A percentile compares a stretch with the other conserved stretches of the same genome.
Conservation (phyloP, 495 filamentous ascomycete genomes). For the Entonaema liquescens region DNA sequence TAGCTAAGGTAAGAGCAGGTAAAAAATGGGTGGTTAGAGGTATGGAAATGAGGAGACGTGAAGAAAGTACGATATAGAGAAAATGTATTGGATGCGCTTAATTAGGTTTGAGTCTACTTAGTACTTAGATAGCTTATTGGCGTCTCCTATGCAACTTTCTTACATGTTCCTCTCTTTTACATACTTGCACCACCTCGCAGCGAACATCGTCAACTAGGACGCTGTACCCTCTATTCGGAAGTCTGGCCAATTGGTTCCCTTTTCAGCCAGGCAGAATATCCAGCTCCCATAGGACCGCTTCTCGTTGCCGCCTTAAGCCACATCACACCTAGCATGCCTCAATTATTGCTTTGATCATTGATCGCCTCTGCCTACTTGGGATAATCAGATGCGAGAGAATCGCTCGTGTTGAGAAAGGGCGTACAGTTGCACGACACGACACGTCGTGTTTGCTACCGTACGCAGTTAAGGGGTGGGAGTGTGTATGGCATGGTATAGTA, state of each 20-base stretch:
- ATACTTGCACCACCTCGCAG: constrained; percentile 11
- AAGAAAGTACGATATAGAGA: not conserved
- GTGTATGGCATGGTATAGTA: not conserved
- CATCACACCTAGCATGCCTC: constrained; percentile 36
- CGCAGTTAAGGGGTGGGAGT: constrained; percentile 2
- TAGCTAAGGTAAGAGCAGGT: not conserved
- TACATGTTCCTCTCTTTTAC: not conserved
- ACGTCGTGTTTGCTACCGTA: constrained; percentile 32
- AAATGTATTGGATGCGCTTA: not conserved
- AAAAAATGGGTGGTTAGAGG: not conserved
- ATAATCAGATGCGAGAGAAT: constrained; percentile 33
- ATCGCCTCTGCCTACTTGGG: constrained; percentile 37
- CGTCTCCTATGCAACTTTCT: too few relatives aligned
- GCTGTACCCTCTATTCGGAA: constrained; percentile 28
- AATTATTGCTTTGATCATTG: constrained; percentile 30
- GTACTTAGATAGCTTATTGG: too few relatives aligned
- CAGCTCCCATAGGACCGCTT: constrained; percentile 38
- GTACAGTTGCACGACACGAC: constrained; percentile 36
- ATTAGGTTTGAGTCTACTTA: too few relatives aligned
- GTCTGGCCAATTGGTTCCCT: constrained; percentile 38
- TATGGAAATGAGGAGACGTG: not conserved
- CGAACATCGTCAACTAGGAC: constrained; percentile 10
- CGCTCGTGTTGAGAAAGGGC: constrained; percentile 32
- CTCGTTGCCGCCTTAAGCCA: constrained; percentile 43
- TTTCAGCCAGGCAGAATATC: constrained; percentile 31